Evolutionary conservation across 768 basidiomycete genomes (phyloP).

Genomic region (Calocybe gangraenosa): DNA sequence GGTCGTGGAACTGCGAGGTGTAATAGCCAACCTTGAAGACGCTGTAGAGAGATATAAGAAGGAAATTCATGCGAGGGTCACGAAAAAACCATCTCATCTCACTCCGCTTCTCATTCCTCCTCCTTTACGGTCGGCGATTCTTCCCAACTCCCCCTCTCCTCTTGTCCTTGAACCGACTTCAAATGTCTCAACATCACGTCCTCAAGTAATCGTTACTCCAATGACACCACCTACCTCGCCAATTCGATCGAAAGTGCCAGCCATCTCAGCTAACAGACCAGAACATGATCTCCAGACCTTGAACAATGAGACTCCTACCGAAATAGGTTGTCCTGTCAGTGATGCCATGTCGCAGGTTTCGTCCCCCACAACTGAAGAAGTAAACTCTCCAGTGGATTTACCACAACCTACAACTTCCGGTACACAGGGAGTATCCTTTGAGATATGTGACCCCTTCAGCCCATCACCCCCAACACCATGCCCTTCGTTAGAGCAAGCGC

Average conservation of each 20-base stretch:
- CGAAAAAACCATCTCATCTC: constrained; percentile 9
- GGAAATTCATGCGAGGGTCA: constrained; percentile 7
- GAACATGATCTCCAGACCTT: not conserved
- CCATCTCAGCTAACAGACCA: not conserved
- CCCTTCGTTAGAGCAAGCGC: not conserved
- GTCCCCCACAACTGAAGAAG: not conserved
- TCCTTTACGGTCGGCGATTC: constrained; percentile 3
- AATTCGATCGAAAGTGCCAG: constrained; percentile 6
- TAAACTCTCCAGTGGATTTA: no score
- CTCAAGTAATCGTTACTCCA: constrained; percentile 8
- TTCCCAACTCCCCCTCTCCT: constrained; percentile 4
- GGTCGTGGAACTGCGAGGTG: constrained; percentile 42
- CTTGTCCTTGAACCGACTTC: constrained; percentile 1
- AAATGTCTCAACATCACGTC: not conserved
- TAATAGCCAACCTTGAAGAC: constrained; percentile 47
- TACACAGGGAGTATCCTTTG: not conserved
- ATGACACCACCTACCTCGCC: constrained; percentile 21
- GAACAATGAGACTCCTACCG: not conserved
- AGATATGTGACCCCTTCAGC: not conserved
- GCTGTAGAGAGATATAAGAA: constrained; percentile 37
- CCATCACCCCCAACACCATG: not conserved
- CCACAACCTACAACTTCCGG: not conserved
- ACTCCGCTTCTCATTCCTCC: constrained; percentile 14
- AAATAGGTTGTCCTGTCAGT: not conserved
- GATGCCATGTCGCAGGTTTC: not conserved